Conservation (phyloP, 345 rosid genomes). For the Lepidium africanum region DNA sequence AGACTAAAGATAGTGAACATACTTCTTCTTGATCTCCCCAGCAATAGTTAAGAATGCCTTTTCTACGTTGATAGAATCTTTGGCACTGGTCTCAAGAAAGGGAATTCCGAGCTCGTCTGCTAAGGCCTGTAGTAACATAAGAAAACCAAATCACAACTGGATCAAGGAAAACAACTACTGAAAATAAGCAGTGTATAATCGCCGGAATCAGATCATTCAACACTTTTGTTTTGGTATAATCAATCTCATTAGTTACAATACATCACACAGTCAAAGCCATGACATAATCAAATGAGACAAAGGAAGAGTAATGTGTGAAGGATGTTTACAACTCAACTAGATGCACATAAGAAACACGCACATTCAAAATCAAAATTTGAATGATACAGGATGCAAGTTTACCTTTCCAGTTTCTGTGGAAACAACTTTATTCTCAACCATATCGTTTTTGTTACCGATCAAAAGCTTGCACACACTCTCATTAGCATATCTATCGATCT, state of each 20-base stretch:
- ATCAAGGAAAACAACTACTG: background rate
- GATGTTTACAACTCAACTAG: background rate
- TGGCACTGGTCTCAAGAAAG: constrained; percentile 83
- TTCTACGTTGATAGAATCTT: constrained; percentile 74
- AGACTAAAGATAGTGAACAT: constrained; percentile 12
- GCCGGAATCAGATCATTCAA: background rate
- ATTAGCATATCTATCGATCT: constrained; percentile 81
- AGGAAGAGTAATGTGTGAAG: background rate
- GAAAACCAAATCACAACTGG: background rate
- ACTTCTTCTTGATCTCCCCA: constrained; percentile 72
- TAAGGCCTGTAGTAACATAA: constrained; percentile 43
- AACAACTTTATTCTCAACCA: constrained; percentile 72
- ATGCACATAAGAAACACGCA: background rate
- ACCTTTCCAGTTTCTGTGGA: constrained; percentile 86
- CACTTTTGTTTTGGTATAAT: background rate
- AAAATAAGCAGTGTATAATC: background rate
- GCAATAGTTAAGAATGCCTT: constrained; percentile 85
- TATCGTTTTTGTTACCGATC: constrained; percentile 79
- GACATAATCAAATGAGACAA: background rate
- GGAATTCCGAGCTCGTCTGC: constrained; percentile 81
- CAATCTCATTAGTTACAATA: background rate
- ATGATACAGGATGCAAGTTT: background rate
- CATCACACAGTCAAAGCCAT: background rate
- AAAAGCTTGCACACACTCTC: constrained; percentile 88
- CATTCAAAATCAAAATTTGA: background rate